Evolutionary conservation across 176 grass and related monocot species (phyloP).

Genomic region (Tillandsia leiboldiana): DNA sequence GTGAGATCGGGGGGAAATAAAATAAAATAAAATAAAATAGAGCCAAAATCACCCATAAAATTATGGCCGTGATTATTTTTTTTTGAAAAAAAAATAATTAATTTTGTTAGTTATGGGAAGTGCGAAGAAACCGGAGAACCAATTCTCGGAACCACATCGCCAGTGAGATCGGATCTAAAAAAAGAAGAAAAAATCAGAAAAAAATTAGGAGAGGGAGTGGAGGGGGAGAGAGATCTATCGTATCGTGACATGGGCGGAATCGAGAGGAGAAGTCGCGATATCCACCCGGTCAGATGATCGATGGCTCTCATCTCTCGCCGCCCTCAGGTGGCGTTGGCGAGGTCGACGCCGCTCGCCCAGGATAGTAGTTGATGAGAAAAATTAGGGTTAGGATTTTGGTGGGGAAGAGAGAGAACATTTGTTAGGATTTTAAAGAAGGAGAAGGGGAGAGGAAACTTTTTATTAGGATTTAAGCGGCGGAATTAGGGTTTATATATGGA

Average conservation of each 20-base stretch:
- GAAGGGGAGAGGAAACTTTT: too few species aligned
- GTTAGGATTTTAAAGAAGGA: too few species aligned
- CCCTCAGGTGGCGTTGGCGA: conserved; percentile 29
- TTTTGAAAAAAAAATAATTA: not conserved
- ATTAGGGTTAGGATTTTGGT: not conserved
- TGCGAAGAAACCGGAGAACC: conserved; percentile 22
- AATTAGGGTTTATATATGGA: too few species aligned
- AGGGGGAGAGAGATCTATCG: conserved; percentile 21
- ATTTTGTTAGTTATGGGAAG: conserved; percentile 57
- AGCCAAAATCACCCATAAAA: too few species aligned
- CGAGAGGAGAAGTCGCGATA: conserved; percentile 19
- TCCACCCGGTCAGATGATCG: conserved; percentile 76
- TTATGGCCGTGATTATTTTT: too few species aligned
- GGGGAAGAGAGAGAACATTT: not conserved
- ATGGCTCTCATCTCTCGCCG: conserved; percentile 40
- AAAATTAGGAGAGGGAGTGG: not conserved
- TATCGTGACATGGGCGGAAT: conserved; percentile 69
- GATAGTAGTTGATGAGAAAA: not conserved
- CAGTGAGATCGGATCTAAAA: conserved; percentile 13
- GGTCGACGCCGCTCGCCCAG: conserved; percentile 39
- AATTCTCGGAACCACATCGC: conserved; percentile 55
- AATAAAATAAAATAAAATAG: not conserved
- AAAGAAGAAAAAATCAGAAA: not conserved
- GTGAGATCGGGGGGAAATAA: not conserved
- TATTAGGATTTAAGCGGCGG: too few species aligned